A percentile compares a stretch with the other conserved stretches of the same genome.
phyloP scores from a whole-genome alignment of 2,329 filamentous ascomycete species.

The Aspergillus floridensis region DNA sequence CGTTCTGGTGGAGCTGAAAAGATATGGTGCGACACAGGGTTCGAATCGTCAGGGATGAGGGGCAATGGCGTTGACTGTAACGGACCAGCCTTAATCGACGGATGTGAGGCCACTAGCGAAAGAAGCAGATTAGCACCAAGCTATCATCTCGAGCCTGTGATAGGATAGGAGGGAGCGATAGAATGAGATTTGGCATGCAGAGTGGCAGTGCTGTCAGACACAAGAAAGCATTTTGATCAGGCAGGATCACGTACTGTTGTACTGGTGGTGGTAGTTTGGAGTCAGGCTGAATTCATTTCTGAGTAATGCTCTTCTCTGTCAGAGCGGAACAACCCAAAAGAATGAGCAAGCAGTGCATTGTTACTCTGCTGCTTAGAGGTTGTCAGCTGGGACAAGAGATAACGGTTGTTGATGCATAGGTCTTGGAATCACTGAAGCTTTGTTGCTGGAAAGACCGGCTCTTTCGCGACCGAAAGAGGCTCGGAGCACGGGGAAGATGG shows the following conservation, averaged over 20 bases:
- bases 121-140: conserved; percentile 12
- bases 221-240: conserved; percentile 8
- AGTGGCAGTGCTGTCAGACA: conserved; percentile 5
- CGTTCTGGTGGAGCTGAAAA: conserved; percentile 39
- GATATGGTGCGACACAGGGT: conserved; percentile 37
- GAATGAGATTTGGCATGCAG: conserved; percentile 2
- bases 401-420: conserved; percentile 7
- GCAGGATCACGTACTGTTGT: conserved; percentile 21
- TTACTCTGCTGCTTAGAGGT: conserved; percentile 17
- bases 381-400: conserved; percentile 1
- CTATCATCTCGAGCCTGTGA: background rate
- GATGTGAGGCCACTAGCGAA: conserved; percentile 37
- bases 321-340: conserved; percentile 15
- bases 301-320: conserved; percentile 13
- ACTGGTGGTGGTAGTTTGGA: conserved; percentile 9
- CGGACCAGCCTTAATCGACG: conserved; percentile 37
- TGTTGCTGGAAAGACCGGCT: conserved; percentile 8
- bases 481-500: conserved; percentile 8
- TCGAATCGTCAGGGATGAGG: conserved; percentile 42
- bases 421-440: background rate
- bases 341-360: conserved; percentile 21
- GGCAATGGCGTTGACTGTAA: conserved; percentile 40
- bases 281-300: conserved; percentile 19
- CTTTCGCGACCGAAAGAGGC: conserved; percentile 11
- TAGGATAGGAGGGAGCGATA: background rate